A percentile compares a stretch with the other conserved stretches of the same genome.
These are phyloP conservation scores for Ogataea thermomethanolica DNA, from an alignment of 805 yeast species.

Conservation along the genomic window DNA sequence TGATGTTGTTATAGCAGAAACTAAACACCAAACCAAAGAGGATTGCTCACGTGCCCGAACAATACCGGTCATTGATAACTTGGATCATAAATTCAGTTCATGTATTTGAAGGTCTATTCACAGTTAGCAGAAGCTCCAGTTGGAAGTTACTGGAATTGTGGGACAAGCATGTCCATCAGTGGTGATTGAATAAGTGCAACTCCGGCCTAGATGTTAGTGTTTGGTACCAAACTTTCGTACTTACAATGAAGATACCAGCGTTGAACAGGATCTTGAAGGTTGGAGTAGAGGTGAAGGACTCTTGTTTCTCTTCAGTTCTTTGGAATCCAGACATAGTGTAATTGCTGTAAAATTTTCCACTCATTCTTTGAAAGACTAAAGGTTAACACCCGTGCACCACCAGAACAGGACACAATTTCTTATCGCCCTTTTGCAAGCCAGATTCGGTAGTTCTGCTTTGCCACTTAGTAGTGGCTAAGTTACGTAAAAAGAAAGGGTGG, in stretches of 20 bases:
- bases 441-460: conserved; percentile 5
- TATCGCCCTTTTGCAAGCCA: conserved; percentile 3
- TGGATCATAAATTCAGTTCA: no score
- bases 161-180: conserved; percentile 77
- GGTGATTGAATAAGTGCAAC: conserved; percentile 75
- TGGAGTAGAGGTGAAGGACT: conserved; percentile 60
- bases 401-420: background rate
- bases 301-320: conserved; percentile 27
- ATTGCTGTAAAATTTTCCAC: conserved; percentile 8
- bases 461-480: conserved; percentile 10
- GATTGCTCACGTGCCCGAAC: no score
- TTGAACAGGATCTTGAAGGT: conserved; percentile 62
- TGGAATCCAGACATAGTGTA: conserved; percentile 32
- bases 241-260: conserved; percentile 54
- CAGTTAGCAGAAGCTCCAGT: background rate
- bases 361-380: no score
- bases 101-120: conserved; percentile 3
- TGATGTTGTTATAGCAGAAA: no score
- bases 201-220: conserved; percentile 46
- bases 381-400: conserved; percentile 6
- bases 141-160: conserved; percentile 42
- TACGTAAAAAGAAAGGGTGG: conserved; percentile 17
- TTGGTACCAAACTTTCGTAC: conserved; percentile 9
- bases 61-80: no score
- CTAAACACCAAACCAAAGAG: no score